phyloP scores from a whole-genome alignment of 2,329 filamentous ascomycete genomes.

The Emergomyces orientalis region DNA sequence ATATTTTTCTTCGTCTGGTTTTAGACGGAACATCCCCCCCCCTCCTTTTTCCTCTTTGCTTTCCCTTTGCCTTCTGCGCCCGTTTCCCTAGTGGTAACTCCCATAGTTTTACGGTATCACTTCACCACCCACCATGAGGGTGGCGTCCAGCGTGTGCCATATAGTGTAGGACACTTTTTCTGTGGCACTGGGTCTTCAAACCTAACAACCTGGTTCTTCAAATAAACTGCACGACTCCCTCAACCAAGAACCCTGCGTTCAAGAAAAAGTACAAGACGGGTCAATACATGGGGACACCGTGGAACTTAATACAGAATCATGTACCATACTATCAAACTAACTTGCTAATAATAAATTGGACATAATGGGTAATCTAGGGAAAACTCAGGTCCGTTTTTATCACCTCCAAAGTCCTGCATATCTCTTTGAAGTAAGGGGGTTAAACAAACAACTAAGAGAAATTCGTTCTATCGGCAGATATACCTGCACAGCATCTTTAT shows the following conservation, averaged over 20 bases:
- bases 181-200: background rate
- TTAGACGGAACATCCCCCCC: background rate
- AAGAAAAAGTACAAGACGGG: background rate
- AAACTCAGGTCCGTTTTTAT: background rate
- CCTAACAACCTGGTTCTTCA: constrained; percentile 8
- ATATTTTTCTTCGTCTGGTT: background rate
- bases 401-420: background rate
- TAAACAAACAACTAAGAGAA: background rate
- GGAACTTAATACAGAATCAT: background rate
- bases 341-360: background rate
- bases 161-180: background rate
- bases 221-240: constrained; percentile 2
- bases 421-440: background rate
- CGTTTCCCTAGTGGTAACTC: background rate
- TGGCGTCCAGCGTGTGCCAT: background rate
- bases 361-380: background rate
- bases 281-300: background rate
- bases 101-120: background rate
- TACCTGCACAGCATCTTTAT: constrained; percentile 1
- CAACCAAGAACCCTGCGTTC: background rate
- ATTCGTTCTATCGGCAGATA: background rate
- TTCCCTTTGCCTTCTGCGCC: background rate
- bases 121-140: background rate
- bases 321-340: background rate
- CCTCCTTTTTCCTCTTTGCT: no score